phyloP scores from a whole-genome alignment of 768 basidiomycete genomes.

The Daedaleopsis sinensis region DNA sequence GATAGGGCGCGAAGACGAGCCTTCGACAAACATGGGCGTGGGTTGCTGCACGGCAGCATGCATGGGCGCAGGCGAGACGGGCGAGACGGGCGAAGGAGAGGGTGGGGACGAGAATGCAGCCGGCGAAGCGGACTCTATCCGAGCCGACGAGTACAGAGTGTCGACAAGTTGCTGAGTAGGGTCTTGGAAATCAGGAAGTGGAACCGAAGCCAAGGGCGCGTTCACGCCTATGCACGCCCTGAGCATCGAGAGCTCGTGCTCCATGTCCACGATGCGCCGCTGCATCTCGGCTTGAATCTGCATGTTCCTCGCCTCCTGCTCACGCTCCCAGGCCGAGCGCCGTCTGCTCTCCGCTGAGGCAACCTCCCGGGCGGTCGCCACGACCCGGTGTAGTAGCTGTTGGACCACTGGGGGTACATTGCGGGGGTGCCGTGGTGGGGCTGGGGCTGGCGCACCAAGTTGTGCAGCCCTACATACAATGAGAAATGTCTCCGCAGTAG shows the following conservation, averaged over 20 bases:
- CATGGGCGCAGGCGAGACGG: conserved; percentile 3
- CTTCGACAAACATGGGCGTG: conserved; percentile 35
- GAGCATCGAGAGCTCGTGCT: conserved; percentile 52
- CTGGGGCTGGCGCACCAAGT: no score
- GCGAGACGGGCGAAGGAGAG: conserved; percentile 5
- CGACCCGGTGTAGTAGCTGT: conserved; percentile 56
- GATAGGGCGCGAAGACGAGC: conserved; percentile 33
- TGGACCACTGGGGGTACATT: conserved; percentile 48
- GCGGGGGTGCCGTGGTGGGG: conserved; percentile 22
- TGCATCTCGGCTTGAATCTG: conserved; percentile 65
- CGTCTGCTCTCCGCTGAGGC: conserved; percentile 64
- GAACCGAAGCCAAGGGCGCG: conserved; percentile 6
- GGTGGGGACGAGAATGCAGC: background rate
- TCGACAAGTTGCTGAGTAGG: background rate
- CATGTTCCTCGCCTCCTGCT: conserved; percentile 61
- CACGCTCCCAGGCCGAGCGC: conserved; percentile 67
- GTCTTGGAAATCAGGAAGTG: background rate
- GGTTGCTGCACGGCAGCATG: conserved; percentile 27
- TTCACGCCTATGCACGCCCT: conserved; percentile 40
- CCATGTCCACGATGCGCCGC: conserved; percentile 54
- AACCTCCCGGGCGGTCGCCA: conserved; percentile 58
- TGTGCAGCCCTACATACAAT: no score
- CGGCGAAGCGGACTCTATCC: conserved; percentile 15
- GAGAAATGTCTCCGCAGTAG: no score
- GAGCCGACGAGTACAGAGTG: conserved; percentile 12